Conservation (phyloP, 495 filamentous ascomycete species). For the Penicillium antarcticum region DNA sequence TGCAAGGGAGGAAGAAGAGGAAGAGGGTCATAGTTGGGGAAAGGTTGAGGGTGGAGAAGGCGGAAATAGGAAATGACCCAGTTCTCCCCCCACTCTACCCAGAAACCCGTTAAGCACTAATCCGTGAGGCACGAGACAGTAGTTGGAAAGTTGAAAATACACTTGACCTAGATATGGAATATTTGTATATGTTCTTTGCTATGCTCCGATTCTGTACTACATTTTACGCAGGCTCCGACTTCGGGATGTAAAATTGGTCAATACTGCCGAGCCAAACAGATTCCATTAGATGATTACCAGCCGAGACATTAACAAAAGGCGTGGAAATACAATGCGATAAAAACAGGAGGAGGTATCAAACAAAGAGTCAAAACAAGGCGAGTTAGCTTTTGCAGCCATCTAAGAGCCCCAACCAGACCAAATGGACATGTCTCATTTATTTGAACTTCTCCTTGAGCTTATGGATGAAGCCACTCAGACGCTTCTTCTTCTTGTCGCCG, state of each 20-base stretch:
- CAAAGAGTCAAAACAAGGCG: slow-evolving; percentile 5
- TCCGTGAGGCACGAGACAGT: too few species aligned
- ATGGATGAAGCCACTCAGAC: slow-evolving; percentile 44
- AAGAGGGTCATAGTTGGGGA: slow-evolving; percentile 3
- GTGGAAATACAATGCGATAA: slow-evolving; percentile 26
- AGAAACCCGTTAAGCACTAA: not conserved
- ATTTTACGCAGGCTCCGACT: slow-evolving; percentile 5
- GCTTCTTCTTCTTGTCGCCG: slow-evolving; percentile 42
- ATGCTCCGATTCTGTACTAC: slow-evolving; percentile 4
- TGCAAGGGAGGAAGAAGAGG: not conserved
- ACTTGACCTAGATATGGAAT: not conserved
- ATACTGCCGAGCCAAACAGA: not conserved
- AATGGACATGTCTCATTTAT: slow-evolving; percentile 14
- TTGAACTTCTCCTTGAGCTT: slow-evolving; percentile 51
- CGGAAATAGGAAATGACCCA: not conserved
- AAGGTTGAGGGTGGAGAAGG: not conserved
- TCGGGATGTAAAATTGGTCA: not conserved
- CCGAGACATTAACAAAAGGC: slow-evolving; percentile 9
- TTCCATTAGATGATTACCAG: slow-evolving; percentile 6
- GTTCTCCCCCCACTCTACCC: not conserved
- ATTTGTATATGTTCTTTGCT: not conserved
- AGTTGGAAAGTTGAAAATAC: too few species aligned
- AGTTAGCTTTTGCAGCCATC: not conserved
- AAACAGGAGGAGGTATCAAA: slow-evolving; percentile 25
- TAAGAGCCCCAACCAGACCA: slow-evolving; percentile 1